phyloP scores from a whole-genome alignment of 2,329 filamentous ascomycete genomes.

The Didymella keratinophila region DNA sequence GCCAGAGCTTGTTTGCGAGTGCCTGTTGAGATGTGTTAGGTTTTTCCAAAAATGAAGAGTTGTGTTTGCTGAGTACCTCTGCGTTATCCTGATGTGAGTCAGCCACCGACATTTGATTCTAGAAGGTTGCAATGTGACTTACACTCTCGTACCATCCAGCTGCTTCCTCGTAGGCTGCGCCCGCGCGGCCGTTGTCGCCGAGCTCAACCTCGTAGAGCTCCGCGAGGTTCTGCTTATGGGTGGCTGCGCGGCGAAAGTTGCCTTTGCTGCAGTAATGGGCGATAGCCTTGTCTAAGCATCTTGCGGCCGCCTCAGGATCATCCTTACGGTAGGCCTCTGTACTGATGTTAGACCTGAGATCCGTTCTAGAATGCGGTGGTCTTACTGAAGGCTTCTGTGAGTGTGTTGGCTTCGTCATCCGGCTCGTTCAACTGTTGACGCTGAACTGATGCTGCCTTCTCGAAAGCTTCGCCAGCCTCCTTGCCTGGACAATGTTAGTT shows the following conservation, averaged over 20 bases:
- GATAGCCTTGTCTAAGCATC: conserved; percentile 81
- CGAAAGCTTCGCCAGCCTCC: conserved; percentile 87
- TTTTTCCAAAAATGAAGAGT: conserved; percentile 23
- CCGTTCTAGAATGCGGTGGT: neutral
- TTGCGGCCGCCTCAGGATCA: conserved; percentile 80
- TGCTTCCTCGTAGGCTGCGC: conserved; percentile 84
- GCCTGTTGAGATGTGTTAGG: conserved; percentile 51
- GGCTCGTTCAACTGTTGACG: conserved; percentile 83
- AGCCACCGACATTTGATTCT: conserved; percentile 17
- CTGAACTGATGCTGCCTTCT: conserved; percentile 83
- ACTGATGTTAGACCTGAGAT: conserved; percentile 19
- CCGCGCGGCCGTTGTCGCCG: conserved; percentile 77
- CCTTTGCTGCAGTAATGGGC: conserved; percentile 87
- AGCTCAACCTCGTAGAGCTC: conserved; percentile 86
- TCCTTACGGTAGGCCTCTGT: conserved; percentile 83
- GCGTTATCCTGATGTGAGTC: conserved; percentile 46
- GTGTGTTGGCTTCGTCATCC: conserved; percentile 88
- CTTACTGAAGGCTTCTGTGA: conserved; percentile 83
- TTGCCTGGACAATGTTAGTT: conserved; percentile 64
- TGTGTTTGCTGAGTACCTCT: conserved; percentile 36
- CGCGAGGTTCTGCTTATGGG: conserved; percentile 86
- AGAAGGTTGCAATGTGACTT: conserved; percentile 20
- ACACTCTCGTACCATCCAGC: conserved; percentile 81
- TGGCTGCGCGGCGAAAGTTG: conserved; percentile 89
- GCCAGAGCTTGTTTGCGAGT: conserved; percentile 89